Conservation (phyloP, 75 land plant species). For the Pinus taeda region DNA sequence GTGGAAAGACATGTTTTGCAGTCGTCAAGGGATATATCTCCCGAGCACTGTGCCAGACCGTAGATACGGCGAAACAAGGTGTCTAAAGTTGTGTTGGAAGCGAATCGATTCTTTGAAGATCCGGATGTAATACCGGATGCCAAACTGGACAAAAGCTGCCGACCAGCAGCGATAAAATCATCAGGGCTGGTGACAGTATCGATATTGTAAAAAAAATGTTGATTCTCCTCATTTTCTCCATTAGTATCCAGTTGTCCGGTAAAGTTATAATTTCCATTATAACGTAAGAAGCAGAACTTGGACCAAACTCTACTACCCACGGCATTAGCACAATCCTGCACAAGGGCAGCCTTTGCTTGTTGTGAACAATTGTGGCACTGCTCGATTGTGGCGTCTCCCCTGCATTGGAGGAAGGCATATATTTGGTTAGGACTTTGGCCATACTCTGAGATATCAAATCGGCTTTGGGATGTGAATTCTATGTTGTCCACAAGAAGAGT, state of each 20-base stretch:
- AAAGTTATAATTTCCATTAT: background rate
- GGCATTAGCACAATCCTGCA: background rate
- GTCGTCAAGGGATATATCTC: background rate
- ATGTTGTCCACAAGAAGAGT: no score
- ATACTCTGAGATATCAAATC: no score
- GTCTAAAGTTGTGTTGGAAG: background rate
- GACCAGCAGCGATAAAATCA: background rate
- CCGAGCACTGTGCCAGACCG: background rate
- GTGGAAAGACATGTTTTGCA: background rate
- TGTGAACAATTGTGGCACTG: no score
- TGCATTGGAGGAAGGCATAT: no score
- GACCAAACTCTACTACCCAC: background rate
- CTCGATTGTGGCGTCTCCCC: no score
- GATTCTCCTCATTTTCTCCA: background rate
- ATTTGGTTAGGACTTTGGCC: no score
- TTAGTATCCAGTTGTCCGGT: background rate
- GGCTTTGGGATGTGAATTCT: no score
- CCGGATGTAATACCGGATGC: no score
- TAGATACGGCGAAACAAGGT: background rate
- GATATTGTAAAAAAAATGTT: no score
- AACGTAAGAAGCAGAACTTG: background rate
- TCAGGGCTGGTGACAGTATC: background rate
- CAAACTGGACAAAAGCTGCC: background rate
- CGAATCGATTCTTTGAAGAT: background rate
- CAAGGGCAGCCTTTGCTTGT: background rate